phyloP scores from a whole-genome alignment of 2,329 filamentous ascomycete genomes.

The Fusarium redolens region DNA sequence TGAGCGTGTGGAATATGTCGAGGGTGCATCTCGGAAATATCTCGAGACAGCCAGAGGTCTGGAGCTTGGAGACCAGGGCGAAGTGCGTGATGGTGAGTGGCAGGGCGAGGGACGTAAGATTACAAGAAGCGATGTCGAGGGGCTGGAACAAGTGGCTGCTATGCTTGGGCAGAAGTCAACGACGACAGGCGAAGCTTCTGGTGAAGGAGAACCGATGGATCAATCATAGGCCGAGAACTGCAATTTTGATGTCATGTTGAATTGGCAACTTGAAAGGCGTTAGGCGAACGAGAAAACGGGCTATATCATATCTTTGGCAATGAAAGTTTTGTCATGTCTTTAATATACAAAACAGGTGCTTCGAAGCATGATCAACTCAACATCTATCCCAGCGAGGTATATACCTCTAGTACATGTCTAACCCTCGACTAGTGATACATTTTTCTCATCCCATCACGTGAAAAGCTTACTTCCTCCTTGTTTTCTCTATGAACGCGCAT shows the following conservation, averaged over 20 bases:
- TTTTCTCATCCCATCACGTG: background rate
- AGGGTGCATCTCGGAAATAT: conserved; percentile 80
- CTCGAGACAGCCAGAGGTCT: conserved; percentile 77
- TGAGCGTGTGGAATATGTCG: conserved; percentile 84
- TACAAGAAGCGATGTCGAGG: conserved; percentile 66
- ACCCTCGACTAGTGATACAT: conserved; percentile 5
- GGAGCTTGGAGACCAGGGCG: conserved; percentile 70
- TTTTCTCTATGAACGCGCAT: background rate
- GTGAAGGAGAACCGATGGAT: conserved; percentile 45
- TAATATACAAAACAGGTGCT: conserved; percentile 29
- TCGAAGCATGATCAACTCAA: conserved; percentile 14
- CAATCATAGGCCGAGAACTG: conserved; percentile 35
- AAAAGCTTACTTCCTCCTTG: background rate
- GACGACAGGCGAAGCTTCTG: background rate
- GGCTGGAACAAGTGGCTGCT: conserved; percentile 63
- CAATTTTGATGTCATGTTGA: background rate
- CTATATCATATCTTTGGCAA: background rate
- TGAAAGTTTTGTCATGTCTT: conserved; percentile 6
- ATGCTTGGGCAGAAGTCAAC: conserved; percentile 52
- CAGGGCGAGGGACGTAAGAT: conserved; percentile 65
- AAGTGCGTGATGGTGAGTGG: conserved; percentile 74
- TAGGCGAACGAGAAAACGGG: conserved; percentile 23
- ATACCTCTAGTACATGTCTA: conserved; percentile 32
- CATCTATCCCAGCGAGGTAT: conserved; percentile 32
- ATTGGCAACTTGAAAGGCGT: conserved; percentile 8